Conservation (phyloP, 345 rosid genomes). For the Capsella bursapastoris region DNA sequence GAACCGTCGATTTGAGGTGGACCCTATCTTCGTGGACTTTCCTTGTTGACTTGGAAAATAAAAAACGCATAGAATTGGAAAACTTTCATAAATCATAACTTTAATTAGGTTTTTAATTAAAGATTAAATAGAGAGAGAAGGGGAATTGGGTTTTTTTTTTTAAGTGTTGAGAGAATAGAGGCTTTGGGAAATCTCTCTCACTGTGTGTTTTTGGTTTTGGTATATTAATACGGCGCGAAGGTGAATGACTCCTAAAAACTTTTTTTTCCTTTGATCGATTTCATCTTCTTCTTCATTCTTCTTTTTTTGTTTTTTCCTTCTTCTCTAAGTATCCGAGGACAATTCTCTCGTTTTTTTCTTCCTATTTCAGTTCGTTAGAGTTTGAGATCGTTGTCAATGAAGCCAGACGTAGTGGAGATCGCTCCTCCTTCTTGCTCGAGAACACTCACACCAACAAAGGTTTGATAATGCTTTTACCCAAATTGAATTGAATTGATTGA, state of each 20-base stretch:
- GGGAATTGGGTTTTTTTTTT: not conserved
- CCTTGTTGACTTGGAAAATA: constrained; percentile 26
- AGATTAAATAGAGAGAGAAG: not conserved
- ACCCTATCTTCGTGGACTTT: constrained; percentile 24
- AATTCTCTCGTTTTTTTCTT: constrained; percentile 8
- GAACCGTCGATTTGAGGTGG: constrained; percentile 9
- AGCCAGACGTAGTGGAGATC: constrained; percentile 71
- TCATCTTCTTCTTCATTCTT: not conserved
- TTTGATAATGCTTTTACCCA: constrained; percentile 19
- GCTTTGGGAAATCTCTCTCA: constrained; percentile 27
- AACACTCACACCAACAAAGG: constrained; percentile 55
- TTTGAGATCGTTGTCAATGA: constrained; percentile 52
- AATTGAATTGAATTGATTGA: not conserved
- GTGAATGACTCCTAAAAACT: constrained; percentile 1
- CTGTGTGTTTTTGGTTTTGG: constrained; percentile 17
- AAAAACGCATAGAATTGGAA: constrained; percentile 23
- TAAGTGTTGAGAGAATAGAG: not conserved
- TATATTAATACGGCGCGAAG: constrained; percentile 46
- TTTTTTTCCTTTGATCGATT: constrained; percentile 28
- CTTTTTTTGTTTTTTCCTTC: not conserved
- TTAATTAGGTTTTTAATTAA: constrained; percentile 3
- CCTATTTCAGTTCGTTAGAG: constrained; percentile 28
- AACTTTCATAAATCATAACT: not conserved
- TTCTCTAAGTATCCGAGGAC: not conserved
- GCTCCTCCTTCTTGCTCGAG: constrained; percentile 53